Percentiles rank a stretch among this genome's conserved stretches.
These are phyloP conservation scores for Amborella trichopoda DNA, from an alignment of 164 flowering plant genomes.

Conservation along the genomic window DNA sequence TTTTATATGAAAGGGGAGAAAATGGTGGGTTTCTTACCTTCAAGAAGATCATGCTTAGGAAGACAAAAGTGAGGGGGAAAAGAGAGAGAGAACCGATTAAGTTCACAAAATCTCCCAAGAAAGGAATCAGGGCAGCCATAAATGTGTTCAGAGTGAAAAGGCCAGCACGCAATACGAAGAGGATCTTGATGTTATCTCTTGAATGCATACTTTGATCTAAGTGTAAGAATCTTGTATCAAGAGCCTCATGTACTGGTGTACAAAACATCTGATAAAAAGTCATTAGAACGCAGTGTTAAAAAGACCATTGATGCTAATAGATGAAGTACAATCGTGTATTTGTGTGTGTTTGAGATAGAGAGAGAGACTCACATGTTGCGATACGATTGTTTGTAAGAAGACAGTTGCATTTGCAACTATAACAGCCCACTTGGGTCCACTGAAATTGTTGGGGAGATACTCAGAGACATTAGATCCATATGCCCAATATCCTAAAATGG, in stretches of 20 bases:
- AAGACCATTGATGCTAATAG: too few species aligned
- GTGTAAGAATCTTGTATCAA: constrained; percentile 37
- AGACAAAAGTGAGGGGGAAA: constrained; percentile 35
- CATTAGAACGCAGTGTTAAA: too few species aligned
- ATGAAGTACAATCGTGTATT: too few species aligned
- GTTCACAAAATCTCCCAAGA: constrained; percentile 54
- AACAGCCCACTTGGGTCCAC: constrained; percentile 42
- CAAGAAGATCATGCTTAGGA: constrained; percentile 48
- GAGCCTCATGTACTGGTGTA: constrained; percentile 41
- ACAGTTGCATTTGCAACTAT: constrained; percentile 26
- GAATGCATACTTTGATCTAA: constrained; percentile 20
- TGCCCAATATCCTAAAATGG: constrained; percentile 48
- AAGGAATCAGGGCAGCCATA: constrained; percentile 38
- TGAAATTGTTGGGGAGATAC: constrained; percentile 36
- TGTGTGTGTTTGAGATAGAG: too few species aligned
- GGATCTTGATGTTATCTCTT: constrained; percentile 19
- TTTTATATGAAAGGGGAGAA: too few species aligned
- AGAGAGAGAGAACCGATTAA: constrained; percentile 36
- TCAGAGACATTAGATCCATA: constrained; percentile 40
- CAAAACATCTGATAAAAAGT: constrained; percentile 39
- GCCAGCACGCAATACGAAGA: constrained; percentile 18
- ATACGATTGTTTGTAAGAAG: constrained; percentile 33
- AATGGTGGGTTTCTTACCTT: constrained; percentile 21
- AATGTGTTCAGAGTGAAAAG: constrained; percentile 27
- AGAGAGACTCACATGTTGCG: constrained; percentile 38